Base-by-base conservation (phyloP, 2,329 filamentous ascomycete species). In the Penicillium sp. region DNA sequence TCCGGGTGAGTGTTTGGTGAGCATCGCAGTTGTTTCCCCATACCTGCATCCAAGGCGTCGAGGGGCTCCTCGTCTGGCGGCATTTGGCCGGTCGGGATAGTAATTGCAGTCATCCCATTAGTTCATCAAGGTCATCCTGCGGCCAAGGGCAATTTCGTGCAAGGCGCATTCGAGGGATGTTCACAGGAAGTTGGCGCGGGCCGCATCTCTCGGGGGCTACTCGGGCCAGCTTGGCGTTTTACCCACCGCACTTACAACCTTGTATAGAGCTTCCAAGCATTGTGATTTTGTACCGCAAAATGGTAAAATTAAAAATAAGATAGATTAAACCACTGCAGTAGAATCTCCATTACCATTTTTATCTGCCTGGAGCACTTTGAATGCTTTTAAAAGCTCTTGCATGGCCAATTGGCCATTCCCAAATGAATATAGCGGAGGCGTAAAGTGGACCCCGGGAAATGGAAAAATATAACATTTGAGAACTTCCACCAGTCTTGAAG, bases 21-120 rank as follows among this genome's bases (percentile, higher is more conserved):
- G 45, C 7, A 49, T 29, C 27, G 27, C 9, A 31, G 33, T 44
- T 31, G 27, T 7, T 10, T 55, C 8, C 27, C 55, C 71, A 69
- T 70, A 77, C 78, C 78, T 72, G 76, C 74, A 69, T 79, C 78
- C 63, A 80, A 67, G 56, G 74, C 71, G 65, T 79, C 75, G 56
- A 71, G 64, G 58, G 68, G 65, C 50, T 70, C 65, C 55, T 68
- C 74, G 67, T 75, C 72, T 59, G 72, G 60, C 58, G 73, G 66
- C 75, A 76, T 76, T 61, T 70, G 71, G 69, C 68, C 65, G 64
- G 64, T 68, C 48, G 62, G 58, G 55, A 67, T 64, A 55, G 66
- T 71, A 52, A 66, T 71, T 57, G 66, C 62, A 60, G 69, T 68
- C 72, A 74, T 75, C 65, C 69, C 69, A 74, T 71, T 63, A 69